Evolutionary conservation across 176 grass and related monocot genomes (phyloP).

Genomic region (Rhynchospora breviuscula): DNA sequence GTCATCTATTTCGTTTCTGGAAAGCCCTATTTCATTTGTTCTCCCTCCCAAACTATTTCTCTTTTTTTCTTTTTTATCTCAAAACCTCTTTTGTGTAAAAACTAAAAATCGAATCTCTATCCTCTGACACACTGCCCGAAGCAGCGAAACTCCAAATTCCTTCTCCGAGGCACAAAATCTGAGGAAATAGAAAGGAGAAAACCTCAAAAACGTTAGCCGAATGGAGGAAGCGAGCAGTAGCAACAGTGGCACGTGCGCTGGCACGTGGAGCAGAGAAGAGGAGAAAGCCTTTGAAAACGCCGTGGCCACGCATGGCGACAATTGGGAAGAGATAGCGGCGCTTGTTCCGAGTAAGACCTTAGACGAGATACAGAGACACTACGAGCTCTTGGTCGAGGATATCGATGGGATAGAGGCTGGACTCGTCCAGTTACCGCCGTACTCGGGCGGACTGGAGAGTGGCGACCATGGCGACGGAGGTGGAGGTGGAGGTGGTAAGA

Average conservation of each 20-base stretch:
- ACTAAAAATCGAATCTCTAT: constrained; percentile 27
- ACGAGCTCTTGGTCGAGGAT: constrained; percentile 72
- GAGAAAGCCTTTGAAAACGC: constrained; percentile 90
- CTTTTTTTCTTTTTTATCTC: constrained; percentile 6
- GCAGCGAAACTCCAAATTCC: constrained; percentile 14
- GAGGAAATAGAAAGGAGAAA: not conserved
- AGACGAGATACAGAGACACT: constrained; percentile 75
- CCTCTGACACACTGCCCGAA: constrained; percentile 42
- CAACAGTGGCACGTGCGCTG: constrained; percentile 26
- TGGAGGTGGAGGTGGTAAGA: constrained; percentile 26
- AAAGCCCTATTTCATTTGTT: constrained; percentile 39
- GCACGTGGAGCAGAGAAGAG: constrained; percentile 60
- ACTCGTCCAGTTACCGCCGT: constrained; percentile 59
- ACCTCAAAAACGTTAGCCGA: constrained; percentile 14
- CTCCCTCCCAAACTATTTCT: not conserved
- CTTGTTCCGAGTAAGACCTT: constrained; percentile 53
- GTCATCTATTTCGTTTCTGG: constrained; percentile 21
- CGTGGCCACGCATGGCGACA: constrained; percentile 30
- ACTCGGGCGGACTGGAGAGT: constrained; percentile 34
- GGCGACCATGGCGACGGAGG: constrained; percentile 22
- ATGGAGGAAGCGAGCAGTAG: constrained; percentile 70
- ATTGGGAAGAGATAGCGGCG: constrained; percentile 59
- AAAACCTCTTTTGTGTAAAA: constrained; percentile 18
- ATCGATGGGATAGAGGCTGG: constrained; percentile 65
- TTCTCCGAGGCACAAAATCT: not conserved